Conservation (phyloP, 1,284 basidiomycete genomes). For the Pulveroboletus sp. region DNA sequence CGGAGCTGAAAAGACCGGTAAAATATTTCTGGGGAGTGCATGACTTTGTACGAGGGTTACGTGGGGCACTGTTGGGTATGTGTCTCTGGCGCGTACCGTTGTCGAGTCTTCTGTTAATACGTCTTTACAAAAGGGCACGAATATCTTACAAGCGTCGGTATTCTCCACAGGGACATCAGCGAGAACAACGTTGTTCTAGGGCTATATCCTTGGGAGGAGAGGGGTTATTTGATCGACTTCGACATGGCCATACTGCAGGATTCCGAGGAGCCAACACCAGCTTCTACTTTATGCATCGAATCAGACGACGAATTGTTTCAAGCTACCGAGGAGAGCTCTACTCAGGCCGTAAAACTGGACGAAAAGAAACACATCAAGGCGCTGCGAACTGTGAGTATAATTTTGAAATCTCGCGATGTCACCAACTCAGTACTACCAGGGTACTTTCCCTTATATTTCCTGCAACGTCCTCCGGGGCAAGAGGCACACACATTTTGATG, state of each 20-base stretch:
- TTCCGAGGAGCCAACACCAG: background rate
- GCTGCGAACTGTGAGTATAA: background rate
- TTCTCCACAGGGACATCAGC: slow-evolving; percentile 24
- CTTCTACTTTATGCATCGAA: background rate
- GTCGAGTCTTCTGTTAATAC: background rate
- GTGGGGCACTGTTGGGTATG: slow-evolving; percentile 8
- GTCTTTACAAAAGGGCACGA: slow-evolving; percentile 11
- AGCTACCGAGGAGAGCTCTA: background rate
- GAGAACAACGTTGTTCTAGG: slow-evolving; percentile 26
- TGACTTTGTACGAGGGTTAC: slow-evolving; percentile 13
- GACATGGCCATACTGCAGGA: slow-evolving; percentile 13
- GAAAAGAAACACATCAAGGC: background rate
- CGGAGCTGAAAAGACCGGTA: slow-evolving; percentile 3
- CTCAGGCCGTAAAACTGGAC: background rate
- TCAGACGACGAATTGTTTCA: background rate
- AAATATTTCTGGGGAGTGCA: slow-evolving; percentile 16
- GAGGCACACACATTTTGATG: slow-evolving; percentile 9
- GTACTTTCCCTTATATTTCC: slow-evolving; percentile 15
- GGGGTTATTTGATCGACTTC: slow-evolving; percentile 22
- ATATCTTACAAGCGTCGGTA: slow-evolving; percentile 10
- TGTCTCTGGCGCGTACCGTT: no score
- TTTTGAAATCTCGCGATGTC: background rate
- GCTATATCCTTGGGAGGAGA: background rate
- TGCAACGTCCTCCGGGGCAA: background rate
- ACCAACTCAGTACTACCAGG: background rate